Base-by-base conservation (phyloP, 176 grass and related monocot species). In the Secale cereale region DNA sequence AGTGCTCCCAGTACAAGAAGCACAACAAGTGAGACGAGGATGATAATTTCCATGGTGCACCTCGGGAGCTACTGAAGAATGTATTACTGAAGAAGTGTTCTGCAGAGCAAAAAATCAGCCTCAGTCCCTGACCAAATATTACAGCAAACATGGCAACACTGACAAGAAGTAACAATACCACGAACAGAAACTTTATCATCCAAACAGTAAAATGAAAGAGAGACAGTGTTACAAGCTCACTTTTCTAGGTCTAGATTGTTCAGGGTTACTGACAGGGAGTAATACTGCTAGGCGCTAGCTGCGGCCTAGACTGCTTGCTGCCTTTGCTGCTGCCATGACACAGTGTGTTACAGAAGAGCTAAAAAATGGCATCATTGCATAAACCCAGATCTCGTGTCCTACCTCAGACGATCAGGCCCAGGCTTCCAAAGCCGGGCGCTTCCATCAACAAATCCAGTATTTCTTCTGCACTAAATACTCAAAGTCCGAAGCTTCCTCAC, bases 1-100 rank as follows among this genome's bases (percentile, higher is more conserved):
- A 95, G n/a, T 20, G 71, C 77, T 81, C 90, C 93, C 15, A 95
- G 31, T 25, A 78, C 79, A 85, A 98, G 35, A 88, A 95, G 87
- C 35, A 77, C 54, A 73, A 81, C 48, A 57, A 91, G 74, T 14
- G 19, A 74, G 43, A 83, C 26, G 27, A 90, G 56, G 36, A 85
- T 54, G 83, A 92, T 41, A 9, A 90, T 65, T 74, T 91, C 93
- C 95, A 93, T 95, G 7, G 48, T 15, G 40, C 52, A 35, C 59
- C 87, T 63, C 26, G 62, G 25, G 39, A 54, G 59, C 77, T 74
- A 78, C 35, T 70, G 50, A 33, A 57, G 8, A 50, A 39, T 29
- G 70, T 78, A 30, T 32, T 45, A 52, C 52, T 29, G 10, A 16
- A 72, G 66, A 7, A 76, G 31, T 26, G 17, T 31, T 32, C 60